A percentile compares a stretch with the other conserved stretches of the same genome.
These are phyloP conservation scores for Trichoderma asperellum DNA, from an alignment of 2,329 filamentous ascomycete species.

Conservation along the genomic window DNA sequence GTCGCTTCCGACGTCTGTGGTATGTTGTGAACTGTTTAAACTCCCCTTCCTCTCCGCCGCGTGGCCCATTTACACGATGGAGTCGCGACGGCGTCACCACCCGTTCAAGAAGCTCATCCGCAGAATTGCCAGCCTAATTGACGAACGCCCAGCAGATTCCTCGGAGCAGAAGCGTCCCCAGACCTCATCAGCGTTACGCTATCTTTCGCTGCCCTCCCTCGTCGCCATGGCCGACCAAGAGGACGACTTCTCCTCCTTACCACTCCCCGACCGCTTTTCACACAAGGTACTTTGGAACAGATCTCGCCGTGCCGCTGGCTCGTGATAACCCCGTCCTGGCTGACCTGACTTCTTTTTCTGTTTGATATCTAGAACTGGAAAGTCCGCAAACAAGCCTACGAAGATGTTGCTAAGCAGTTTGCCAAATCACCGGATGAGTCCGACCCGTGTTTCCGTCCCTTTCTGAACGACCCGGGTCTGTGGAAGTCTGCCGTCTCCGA, in stretches of 20 bases:
- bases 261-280: conserved; percentile 76
- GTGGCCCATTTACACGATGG: conserved; percentile 33
- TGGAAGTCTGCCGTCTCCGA: conserved; percentile 94
- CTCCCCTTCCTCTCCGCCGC: conserved; percentile 14
- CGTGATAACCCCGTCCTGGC: background rate
- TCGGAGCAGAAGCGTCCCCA: conserved; percentile 31
- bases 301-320: background rate
- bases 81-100: conserved; percentile 33
- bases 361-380: conserved; percentile 75
- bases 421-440: conserved; percentile 81
- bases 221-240: conserved; percentile 75
- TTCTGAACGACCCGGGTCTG: conserved; percentile 78
- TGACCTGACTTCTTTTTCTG: background rate
- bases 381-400: conserved; percentile 91
- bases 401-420: conserved; percentile 88
- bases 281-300: conserved; percentile 67
- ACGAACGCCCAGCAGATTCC: conserved; percentile 24
- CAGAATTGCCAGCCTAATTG: conserved; percentile 37
- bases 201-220: conserved; percentile 29
- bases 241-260: conserved; percentile 80
- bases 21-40: conserved; percentile 18
- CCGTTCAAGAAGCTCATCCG: conserved; percentile 41
- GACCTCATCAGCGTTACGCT: conserved; percentile 16
- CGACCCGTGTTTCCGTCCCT: conserved; percentile 84
- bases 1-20: conserved; percentile 17